These are phyloP conservation scores for Barbatosphaeria neglecta DNA, from an alignment of 495 filamentous ascomycete species.

Conservation along the genomic window DNA sequence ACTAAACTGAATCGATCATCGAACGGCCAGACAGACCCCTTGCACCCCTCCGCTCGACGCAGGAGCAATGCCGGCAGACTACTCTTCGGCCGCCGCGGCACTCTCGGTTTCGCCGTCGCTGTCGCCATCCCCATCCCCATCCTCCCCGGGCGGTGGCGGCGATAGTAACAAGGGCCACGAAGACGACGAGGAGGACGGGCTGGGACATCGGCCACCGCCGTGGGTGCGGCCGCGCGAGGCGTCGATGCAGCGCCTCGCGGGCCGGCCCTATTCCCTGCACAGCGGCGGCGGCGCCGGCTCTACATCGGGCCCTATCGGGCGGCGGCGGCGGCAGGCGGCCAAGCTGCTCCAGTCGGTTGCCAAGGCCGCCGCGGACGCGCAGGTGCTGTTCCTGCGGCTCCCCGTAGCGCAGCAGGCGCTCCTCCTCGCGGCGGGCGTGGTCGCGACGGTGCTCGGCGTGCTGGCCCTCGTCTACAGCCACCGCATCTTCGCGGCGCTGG, in stretches of 20 bases:
- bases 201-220: neutral
- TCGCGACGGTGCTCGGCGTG: slow-evolving; percentile 41
- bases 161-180: neutral
- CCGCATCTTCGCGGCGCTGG: slow-evolving; percentile 60
- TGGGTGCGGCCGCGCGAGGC: slow-evolving; percentile 4
- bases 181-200: neutral
- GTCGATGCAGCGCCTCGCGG: neutral
- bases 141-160: neutral
- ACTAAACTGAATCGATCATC: neutral
- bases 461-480: slow-evolving; percentile 66
- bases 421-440: slow-evolving; percentile 37
- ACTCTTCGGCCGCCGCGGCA: slow-evolving; percentile 12
- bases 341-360: neutral
- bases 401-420: slow-evolving; percentile 49
- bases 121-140: slow-evolving; percentile 3
- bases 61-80: slow-evolving; percentile 16
- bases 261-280: neutral
- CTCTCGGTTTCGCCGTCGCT: slow-evolving; percentile 10
- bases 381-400: slow-evolving; percentile 24
- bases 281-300: neutral
- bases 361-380: neutral
- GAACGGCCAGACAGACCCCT: neutral
- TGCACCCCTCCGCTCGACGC: neutral
- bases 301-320: no score
- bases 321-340: neutral